Percentiles rank a stretch among this genome's conserved stretches.
These are phyloP conservation scores for Trypanosoma platydactyli DNA, from an alignment of 208 protist species.

Conservation along the genomic window DNA sequence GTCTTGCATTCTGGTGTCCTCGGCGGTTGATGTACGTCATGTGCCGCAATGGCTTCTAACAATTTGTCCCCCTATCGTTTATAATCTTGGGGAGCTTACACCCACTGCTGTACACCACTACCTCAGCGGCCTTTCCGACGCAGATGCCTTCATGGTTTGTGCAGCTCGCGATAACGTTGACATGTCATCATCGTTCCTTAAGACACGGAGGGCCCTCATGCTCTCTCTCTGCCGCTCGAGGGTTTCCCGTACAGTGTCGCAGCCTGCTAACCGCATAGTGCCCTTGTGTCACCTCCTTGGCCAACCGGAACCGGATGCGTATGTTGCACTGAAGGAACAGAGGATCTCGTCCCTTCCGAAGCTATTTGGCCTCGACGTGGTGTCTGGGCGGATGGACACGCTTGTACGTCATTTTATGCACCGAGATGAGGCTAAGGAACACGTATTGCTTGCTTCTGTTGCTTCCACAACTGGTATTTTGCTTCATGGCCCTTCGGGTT, in stretches of 20 bases:
- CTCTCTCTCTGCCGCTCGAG: constrained; percentile 25
- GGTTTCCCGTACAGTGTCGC: neutral
- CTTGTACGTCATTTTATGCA: constrained; percentile 26
- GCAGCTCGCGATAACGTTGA: neutral
- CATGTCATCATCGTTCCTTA: constrained; percentile 14
- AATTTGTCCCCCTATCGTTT: constrained; percentile 30
- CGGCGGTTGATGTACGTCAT: constrained; percentile 33
- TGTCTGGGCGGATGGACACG: constrained; percentile 36
- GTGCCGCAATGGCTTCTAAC: constrained; percentile 40
- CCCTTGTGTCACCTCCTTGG: neutral
- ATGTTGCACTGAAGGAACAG: neutral
- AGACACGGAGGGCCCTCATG: constrained; percentile 22
- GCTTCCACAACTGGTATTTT: constrained; percentile 73
- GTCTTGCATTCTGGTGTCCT: constrained; percentile 48
- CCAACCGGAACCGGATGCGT: neutral
- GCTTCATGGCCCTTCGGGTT: constrained; percentile 80
- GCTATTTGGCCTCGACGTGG: constrained; percentile 54
- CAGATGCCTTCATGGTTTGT: constrained; percentile 10
- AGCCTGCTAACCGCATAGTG: neutral
- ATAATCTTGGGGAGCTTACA: constrained; percentile 33
- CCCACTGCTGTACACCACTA: constrained; percentile 34
- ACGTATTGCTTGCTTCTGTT: constrained; percentile 33
- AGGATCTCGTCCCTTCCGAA: neutral
- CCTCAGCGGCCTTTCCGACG: constrained; percentile 17
- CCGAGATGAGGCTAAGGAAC: neutral